Evolutionary conservation across 495 filamentous ascomycete genomes (phyloP), one percentile per base, ranked within the genome.

Genomic region (Filosporella fistucella): DNA sequence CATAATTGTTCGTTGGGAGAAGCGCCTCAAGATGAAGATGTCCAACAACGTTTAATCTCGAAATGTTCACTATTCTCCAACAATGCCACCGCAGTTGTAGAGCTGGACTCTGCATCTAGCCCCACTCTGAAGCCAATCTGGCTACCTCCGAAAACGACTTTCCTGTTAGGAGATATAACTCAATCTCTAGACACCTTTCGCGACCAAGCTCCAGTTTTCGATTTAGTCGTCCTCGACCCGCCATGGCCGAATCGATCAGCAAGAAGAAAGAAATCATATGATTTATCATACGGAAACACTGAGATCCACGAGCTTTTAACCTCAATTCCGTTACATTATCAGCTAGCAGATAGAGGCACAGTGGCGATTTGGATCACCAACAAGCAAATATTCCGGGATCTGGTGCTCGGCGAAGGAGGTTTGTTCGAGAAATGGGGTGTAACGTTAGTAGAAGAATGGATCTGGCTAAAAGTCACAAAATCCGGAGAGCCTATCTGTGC

Each of bases 171-270:
- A 40, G 67, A 61, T 30, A 64, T 77, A 47, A 44, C 59, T n/a
- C 55, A 59, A 7, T 60, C 56, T 24, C 55, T 63, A 2, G 29
- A 49, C 5, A 29, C 33, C 2, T 69, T 77, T 47, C 47, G 64
- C 3, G 40, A 49, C 23, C 23, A 50, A 13, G 62, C 68, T 12
- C 68, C 67, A 20, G 65, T 68, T 43, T 95, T 96, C 66, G 74
- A 91, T 60, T 68, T 96, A 29, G 77, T 96, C 37, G 64, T 96
- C 20, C 74, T 97, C 7, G 93, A 97, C 61, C 93, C 93, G 16
- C 93, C 93, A 2, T 98, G 91, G 91, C 84, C 88, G 2, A 96
- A 95, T 59, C 75, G 78, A n/a, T 95, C 89, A 18, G 93, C 84
- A 9, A 75, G 76, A 42, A 80, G 91, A 14, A 84, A 82, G 41